Conservation (phyloP, 75 land plant species). For the Selaginella tamariscina region DNA sequence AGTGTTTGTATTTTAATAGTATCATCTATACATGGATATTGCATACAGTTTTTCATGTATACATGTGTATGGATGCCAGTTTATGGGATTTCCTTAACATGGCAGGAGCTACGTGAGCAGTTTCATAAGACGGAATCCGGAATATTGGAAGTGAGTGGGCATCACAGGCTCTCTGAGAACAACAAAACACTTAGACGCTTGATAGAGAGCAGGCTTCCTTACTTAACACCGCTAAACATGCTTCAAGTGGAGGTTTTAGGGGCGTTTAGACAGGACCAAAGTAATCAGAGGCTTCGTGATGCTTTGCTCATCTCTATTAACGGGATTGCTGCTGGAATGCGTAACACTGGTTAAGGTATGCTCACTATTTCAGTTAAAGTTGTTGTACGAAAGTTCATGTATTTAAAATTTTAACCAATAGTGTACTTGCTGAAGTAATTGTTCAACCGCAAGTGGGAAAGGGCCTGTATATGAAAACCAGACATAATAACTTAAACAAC, state of each 20-base stretch:
- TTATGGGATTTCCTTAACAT: too few relatives aligned
- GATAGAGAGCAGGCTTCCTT: constrained; percentile 84
- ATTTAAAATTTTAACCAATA: too few relatives aligned
- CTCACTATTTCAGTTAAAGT: too few relatives aligned
- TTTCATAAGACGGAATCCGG: constrained; percentile 41
- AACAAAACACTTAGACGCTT: constrained; percentile 63
- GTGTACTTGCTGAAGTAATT: too few relatives aligned
- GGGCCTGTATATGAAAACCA: too few relatives aligned
- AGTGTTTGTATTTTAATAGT: too few relatives aligned
- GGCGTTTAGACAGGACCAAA: constrained; percentile 53
- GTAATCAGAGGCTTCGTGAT: constrained; percentile 72
- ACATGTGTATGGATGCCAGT: too few relatives aligned
- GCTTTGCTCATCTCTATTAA: constrained; percentile 85
- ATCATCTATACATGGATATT: too few relatives aligned
- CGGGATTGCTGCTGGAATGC: constrained; percentile 94
- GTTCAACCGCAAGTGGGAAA: too few relatives aligned
- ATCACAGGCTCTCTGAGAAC: constrained; percentile 75
- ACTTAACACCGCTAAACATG: constrained; percentile 75
- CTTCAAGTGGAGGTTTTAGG: constrained; percentile 71
- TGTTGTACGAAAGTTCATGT: too few relatives aligned
- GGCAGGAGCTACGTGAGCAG: constrained; percentile 47
- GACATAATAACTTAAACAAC: too few relatives aligned
- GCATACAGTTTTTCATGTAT: too few relatives aligned
- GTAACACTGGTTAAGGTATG: constrained; percentile 69
- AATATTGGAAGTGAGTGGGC: constrained; percentile 74